These are phyloP conservation scores for Carex scoparia DNA, from an alignment of 176 grass and related monocot species.

Conservation along the genomic window DNA sequence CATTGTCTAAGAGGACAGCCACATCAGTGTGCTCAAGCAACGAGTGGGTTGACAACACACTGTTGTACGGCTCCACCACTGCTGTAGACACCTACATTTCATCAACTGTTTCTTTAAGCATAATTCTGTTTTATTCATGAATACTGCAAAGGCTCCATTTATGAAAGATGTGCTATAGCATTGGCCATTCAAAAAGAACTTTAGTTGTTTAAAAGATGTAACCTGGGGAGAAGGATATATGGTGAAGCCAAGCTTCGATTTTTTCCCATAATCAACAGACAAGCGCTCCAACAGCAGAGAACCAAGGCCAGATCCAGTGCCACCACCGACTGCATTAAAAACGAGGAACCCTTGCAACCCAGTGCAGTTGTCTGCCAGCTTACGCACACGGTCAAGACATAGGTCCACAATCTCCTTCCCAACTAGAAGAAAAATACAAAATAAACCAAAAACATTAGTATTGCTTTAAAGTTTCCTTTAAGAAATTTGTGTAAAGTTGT, in stretches of 20 bases:
- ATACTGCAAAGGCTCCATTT: neutral
- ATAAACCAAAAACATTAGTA: neutral
- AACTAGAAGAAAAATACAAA: slow-evolving; percentile 11
- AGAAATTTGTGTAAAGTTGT: neutral
- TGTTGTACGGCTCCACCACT: slow-evolving; percentile 45
- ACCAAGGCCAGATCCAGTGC: slow-evolving; percentile 26
- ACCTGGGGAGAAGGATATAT: slow-evolving; percentile 30
- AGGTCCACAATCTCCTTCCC: slow-evolving; percentile 29
- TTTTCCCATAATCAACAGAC: slow-evolving; percentile 29
- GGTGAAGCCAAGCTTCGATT: slow-evolving; percentile 30
- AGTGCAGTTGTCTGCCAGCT: slow-evolving; percentile 27
- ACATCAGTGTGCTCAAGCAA: slow-evolving; percentile 46
- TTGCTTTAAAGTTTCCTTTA: neutral
- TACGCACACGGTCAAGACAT: slow-evolving; percentile 22
- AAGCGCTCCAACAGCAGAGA: slow-evolving; percentile 29
- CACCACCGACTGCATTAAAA: slow-evolving; percentile 24
- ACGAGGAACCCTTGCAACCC: slow-evolving; percentile 26
- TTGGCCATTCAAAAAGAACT: neutral
- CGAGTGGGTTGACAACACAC: slow-evolving; percentile 41
- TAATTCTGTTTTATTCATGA: neutral
- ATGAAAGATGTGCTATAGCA: neutral
- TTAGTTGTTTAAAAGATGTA: neutral
- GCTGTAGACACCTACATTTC: slow-evolving; percentile 22
- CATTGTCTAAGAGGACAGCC: slow-evolving; percentile 36
- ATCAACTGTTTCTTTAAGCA: slow-evolving; percentile 2